phyloP scores from a whole-genome alignment of 768 basidiomycete species.

The Suillus bovinus region DNA sequence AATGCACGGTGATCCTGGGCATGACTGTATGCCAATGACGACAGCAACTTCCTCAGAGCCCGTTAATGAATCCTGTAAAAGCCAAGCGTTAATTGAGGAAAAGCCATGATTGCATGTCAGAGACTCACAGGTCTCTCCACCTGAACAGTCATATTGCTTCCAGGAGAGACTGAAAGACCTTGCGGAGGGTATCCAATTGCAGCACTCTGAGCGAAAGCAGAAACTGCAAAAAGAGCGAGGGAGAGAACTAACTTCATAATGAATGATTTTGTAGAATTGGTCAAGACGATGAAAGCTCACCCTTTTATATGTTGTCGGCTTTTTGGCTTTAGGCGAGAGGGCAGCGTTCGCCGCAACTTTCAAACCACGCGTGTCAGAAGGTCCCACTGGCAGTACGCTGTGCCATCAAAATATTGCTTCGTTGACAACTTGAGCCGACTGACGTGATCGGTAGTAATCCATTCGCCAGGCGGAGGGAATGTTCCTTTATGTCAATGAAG shows the following conservation, averaged over 20 bases:
- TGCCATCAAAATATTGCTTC: not conserved
- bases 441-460: not conserved
- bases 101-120: not conserved
- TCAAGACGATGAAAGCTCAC: not conserved
- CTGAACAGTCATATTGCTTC: slow-evolving; percentile 42
- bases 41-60: slow-evolving; percentile 46
- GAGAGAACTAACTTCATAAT: slow-evolving; percentile 18
- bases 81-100: not conserved
- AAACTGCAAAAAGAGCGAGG: slow-evolving; percentile 30
- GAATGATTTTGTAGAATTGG: not conserved
- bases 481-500: not conserved
- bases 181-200: slow-evolving; percentile 42
- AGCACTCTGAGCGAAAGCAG: slow-evolving; percentile 43
- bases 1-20: slow-evolving; percentile 28
- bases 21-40: slow-evolving; percentile 45
- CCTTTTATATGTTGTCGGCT: slow-evolving; percentile 1
- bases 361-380: not conserved
- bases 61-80: slow-evolving; percentile 35
- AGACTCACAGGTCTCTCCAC: slow-evolving; percentile 48
- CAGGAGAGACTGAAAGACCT: slow-evolving; percentile 37
- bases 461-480: not conserved
- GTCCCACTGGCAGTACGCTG: not conserved
- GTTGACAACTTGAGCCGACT: not conserved
- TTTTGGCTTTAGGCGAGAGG: not conserved
- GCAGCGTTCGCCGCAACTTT: not conserved